Conservation (phyloP, 768 basidiomycete species). For the Boletus rubroflammeus region DNA sequence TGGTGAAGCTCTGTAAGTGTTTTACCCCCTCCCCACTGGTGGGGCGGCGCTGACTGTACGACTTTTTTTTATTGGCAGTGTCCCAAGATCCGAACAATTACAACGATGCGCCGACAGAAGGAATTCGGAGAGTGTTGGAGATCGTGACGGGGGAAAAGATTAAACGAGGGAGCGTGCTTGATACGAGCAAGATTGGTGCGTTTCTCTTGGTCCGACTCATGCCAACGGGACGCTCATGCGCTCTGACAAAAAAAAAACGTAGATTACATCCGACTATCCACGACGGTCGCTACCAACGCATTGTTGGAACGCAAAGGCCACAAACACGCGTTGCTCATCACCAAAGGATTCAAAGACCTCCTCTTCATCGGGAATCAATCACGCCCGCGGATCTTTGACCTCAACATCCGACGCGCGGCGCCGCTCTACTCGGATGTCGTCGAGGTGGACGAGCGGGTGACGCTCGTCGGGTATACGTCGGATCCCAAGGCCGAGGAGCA, state of each 20-base stretch:
- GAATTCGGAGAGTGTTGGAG: constrained; percentile 84
- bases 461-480: constrained; percentile 88
- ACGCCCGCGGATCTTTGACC: constrained; percentile 90
- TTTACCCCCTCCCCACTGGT: too few relatives aligned
- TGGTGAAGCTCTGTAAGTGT: constrained; percentile 83
- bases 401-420: constrained; percentile 76
- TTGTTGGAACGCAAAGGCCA: constrained; percentile 93
- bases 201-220: background rate
- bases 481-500: constrained; percentile 80
- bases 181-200: constrained; percentile 78
- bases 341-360: constrained; percentile 87
- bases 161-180: constrained; percentile 59
- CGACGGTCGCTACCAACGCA: constrained; percentile 95
- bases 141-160: constrained; percentile 65
- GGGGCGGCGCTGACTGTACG: too few relatives aligned
- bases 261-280: constrained; percentile 91
- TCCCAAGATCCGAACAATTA: constrained; percentile 90
- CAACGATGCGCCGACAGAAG: constrained; percentile 90
- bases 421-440: constrained; percentile 70
- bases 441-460: constrained; percentile 87
- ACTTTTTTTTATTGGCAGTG: too few relatives aligned
- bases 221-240: too few relatives aligned
- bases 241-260: background rate
- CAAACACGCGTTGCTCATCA: constrained; percentile 87
- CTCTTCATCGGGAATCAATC: constrained; percentile 93